Evolutionary conservation across 208 protist genomes (phyloP).

Genomic region (Trypanosoma lewisi): DNA sequence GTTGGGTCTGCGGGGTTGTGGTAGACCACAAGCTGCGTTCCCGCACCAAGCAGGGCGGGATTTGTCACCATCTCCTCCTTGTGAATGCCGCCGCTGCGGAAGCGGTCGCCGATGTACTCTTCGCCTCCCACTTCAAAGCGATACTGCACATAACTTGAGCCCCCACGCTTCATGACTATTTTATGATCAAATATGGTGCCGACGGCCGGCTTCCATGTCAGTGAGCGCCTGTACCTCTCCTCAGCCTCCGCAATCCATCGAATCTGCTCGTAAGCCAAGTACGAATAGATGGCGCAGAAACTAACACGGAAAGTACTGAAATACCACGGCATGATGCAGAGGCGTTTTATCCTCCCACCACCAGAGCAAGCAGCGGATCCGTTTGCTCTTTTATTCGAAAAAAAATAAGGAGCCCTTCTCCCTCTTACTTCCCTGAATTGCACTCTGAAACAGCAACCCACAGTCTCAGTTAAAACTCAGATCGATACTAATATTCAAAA

Average conservation of each 20-base stretch:
- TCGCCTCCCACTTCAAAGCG: conserved; percentile 69
- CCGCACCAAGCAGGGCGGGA: conserved; percentile 78
- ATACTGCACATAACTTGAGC: conserved; percentile 82
- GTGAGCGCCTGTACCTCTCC: conserved; percentile 76
- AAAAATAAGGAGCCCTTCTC: conserved; percentile 1
- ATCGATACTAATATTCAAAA: not conserved
- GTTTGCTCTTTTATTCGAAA: too few species aligned
- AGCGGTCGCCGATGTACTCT: conserved; percentile 80
- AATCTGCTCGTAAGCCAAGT: conserved; percentile 63
- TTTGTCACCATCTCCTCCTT: conserved; percentile 84
- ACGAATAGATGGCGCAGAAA: conserved; percentile 73
- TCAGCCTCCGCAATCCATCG: conserved; percentile 77
- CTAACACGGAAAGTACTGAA: conserved; percentile 70
- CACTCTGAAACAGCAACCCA: too few species aligned
- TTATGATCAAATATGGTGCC: conserved; percentile 89
- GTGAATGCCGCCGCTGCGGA: conserved; percentile 81
- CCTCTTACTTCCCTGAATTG: not conserved
- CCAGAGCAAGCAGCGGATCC: too few species aligned
- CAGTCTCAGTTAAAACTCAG: too few species aligned
- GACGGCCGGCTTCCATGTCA: conserved; percentile 82
- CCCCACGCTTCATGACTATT: conserved; percentile 80
- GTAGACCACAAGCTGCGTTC: conserved; percentile 85
- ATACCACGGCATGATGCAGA: conserved; percentile 78
- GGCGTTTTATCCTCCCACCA: not conserved
- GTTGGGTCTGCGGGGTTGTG: conserved; percentile 82